These are phyloP conservation scores for Fusarium sp. DNA, from an alignment of 2,329 filamentous ascomycete genomes.

Conservation along the genomic window DNA sequence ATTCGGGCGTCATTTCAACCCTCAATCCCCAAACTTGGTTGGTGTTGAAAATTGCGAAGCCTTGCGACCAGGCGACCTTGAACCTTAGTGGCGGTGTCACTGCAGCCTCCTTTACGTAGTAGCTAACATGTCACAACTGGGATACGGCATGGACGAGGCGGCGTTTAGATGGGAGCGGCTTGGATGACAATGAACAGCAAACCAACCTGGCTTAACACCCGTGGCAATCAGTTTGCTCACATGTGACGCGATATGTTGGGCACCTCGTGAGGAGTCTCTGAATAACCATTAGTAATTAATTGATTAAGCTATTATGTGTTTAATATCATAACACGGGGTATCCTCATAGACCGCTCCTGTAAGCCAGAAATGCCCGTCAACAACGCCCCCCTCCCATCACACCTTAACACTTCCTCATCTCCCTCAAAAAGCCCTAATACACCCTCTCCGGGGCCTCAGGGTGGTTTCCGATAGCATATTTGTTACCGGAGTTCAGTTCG, in stretches of 20 bases:
- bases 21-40: background rate
- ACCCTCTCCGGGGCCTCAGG: conserved; percentile 39
- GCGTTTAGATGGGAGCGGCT: conserved; percentile 1
- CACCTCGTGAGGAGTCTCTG: background rate
- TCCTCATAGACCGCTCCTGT: conserved; percentile 17
- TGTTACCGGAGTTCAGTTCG: conserved; percentile 49
- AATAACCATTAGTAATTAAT: conserved; percentile 25
- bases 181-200: conserved; percentile 24
- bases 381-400: conserved; percentile 9
- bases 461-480: conserved; percentile 30
- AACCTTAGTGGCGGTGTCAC: background rate
- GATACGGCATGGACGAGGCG: background rate
- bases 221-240: background rate
- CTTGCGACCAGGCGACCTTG: background rate
- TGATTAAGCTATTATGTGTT: conserved; percentile 9
- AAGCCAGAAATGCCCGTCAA: conserved; percentile 6
- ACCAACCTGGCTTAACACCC: background rate
- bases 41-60: background rate
- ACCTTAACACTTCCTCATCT: background rate
- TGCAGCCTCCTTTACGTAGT: background rate
- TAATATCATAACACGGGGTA: conserved; percentile 15
- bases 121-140: background rate
- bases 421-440: conserved; percentile 19
- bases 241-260: background rate
- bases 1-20: background rate